Conservation (phyloP, 2,329 filamentous ascomycete species). For the Daldinia sp. region DNA sequence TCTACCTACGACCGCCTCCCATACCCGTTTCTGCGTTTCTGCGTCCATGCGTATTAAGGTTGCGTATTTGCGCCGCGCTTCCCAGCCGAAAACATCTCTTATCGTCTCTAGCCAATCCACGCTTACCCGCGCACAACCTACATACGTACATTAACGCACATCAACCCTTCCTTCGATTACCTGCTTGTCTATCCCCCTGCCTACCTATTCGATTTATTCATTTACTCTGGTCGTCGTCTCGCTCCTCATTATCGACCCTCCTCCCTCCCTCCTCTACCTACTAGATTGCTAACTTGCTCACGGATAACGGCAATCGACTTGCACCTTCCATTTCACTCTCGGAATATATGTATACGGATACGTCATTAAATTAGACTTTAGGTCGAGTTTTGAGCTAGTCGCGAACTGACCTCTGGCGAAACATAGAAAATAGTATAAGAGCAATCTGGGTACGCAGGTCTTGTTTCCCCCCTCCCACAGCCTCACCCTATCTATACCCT, state of each 20-base stretch:
- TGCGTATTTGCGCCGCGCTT: no score
- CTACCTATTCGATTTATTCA: conserved; percentile 13
- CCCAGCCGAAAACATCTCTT: conserved; percentile 30
- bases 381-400: conserved; percentile 9
- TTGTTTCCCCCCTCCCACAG: conserved; percentile 13
- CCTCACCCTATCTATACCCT: conserved; percentile 12
- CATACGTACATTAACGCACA: conserved; percentile 27
- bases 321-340: conserved; percentile 5
- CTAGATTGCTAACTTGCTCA: conserved; percentile 1
- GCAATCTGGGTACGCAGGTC: conserved; percentile 20
- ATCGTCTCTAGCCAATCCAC: conserved; percentile 33
- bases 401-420: background rate
- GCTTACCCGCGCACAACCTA: conserved; percentile 31
- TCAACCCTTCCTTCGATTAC: conserved; percentile 30
- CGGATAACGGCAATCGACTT: conserved; percentile 23
- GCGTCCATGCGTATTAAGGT: no score
- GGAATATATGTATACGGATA: conserved; percentile 22
- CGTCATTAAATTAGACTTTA: conserved; percentile 9
- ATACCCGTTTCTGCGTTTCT: conserved; percentile 18
- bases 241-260: background rate
- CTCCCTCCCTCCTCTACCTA: background rate
- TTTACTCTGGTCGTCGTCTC: conserved; percentile 15
- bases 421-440: conserved; percentile 15
- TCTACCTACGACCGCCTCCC: background rate
- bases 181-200: conserved; percentile 10